A percentile compares a stretch with the other conserved stretches of the same genome.
These are phyloP conservation scores for Henckelia pumila DNA, from an alignment of 257 asterid genomes.

Conservation along the genomic window DNA sequence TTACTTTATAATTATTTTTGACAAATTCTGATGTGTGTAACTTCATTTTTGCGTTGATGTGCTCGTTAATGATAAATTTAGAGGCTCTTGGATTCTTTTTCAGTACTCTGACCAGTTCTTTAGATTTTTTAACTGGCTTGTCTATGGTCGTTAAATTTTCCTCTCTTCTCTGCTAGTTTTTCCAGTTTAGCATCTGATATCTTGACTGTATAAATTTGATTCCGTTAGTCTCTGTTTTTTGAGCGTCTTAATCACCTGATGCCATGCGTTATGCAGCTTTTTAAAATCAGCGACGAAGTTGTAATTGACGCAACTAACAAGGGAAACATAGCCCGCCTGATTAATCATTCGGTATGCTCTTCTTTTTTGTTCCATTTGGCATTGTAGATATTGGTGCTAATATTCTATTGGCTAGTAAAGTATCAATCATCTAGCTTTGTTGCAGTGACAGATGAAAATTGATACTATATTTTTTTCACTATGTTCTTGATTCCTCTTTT, in stretches of 20 bases:
- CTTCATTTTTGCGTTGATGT: background rate
- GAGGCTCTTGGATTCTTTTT: background rate
- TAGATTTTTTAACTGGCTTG: background rate
- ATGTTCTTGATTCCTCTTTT: background rate
- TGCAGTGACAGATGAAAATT: background rate
- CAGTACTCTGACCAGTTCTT: background rate
- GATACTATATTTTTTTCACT: background rate
- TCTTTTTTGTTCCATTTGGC: slow-evolving; percentile 8
- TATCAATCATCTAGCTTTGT: background rate
- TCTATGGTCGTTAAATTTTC: background rate
- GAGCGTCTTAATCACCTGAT: slow-evolving; percentile 19
- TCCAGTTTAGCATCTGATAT: slow-evolving; percentile 3
- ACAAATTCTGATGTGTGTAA: background rate
- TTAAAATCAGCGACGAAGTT: slow-evolving; percentile 87
- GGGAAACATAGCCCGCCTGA: slow-evolving; percentile 97
- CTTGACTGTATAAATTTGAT: slow-evolving; percentile 2
- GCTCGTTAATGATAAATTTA: background rate
- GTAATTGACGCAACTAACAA: slow-evolving; percentile 86
- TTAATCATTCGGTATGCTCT: slow-evolving; percentile 85
- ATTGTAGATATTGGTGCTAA: background rate
- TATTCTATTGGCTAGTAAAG: slow-evolving; percentile 6
- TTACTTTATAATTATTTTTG: slow-evolving; percentile 6
- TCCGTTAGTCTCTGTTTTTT: background rate
- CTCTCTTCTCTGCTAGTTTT: slow-evolving; percentile 3
- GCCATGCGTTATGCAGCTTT: slow-evolving; percentile 61